A percentile compares a stretch with the other conserved stretches of the same genome.
Conservation (phyloP, 345 rosid species). For the Anacardium occidentale region DNA sequence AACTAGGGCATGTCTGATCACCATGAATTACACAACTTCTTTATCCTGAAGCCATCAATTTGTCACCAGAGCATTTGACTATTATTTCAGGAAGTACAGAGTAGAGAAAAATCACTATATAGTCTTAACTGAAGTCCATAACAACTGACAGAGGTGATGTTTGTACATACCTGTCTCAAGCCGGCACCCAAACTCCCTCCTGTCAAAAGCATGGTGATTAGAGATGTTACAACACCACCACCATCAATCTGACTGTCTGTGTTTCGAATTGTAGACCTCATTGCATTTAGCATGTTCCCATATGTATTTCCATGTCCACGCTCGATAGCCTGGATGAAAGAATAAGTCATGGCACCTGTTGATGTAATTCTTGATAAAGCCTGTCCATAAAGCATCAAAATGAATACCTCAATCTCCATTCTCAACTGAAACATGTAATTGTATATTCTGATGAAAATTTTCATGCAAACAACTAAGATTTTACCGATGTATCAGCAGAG, state of each 20-base stretch:
- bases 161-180: constrained; percentile 42
- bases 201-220: constrained; percentile 56
- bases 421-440: not conserved
- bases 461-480: not conserved
- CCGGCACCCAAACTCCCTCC: constrained; percentile 45
- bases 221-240: constrained; percentile 59
- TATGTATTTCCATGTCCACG: constrained; percentile 66
- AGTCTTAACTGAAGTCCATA: not conserved
- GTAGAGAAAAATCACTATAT: not conserved
- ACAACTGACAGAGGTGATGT: not conserved
- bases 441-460: not conserved
- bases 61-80: not conserved
- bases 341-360: constrained; percentile 94
- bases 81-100: not conserved
- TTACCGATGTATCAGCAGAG: constrained; percentile 82
- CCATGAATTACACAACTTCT: not conserved
- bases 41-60: not conserved
- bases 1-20: not conserved
- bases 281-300: constrained; percentile 64
- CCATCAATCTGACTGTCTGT: constrained; percentile 28
- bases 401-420: not conserved
- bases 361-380: constrained; percentile 64
- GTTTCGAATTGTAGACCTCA: constrained; percentile 69
- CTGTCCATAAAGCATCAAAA: constrained; percentile 34
- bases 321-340: constrained; percentile 84